Percentiles rank a stretch among this genome's conserved stretches.
Evolutionary conservation across 2,329 filamentous ascomycete genomes (phyloP).

Genomic region (Stenocarpella maydis): DNA sequence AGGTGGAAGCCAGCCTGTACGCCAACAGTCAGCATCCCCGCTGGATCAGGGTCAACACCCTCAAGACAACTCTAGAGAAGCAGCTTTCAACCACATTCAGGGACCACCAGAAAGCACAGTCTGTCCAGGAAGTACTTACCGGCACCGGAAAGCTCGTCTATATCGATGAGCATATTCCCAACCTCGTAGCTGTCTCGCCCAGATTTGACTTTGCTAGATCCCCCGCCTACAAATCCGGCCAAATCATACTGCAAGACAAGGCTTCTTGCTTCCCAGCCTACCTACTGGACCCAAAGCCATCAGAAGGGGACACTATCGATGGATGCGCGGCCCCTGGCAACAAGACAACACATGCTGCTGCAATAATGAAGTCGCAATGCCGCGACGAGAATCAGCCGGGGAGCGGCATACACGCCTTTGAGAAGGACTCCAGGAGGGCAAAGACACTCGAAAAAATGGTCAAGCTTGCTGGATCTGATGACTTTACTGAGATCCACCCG

Average conservation of each 20-base stretch:
- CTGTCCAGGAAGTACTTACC: slow-evolving; percentile 64
- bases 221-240: slow-evolving; percentile 76
- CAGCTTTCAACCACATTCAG: slow-evolving; percentile 81
- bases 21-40: slow-evolving; percentile 74
- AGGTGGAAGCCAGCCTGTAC: slow-evolving; percentile 62
- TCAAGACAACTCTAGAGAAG: slow-evolving; percentile 74
- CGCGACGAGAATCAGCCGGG: slow-evolving; percentile 45
- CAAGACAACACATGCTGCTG: slow-evolving; percentile 93
- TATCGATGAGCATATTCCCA: slow-evolving; percentile 83
- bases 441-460: slow-evolving; percentile 88
- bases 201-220: slow-evolving; percentile 76
- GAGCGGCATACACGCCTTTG: slow-evolving; percentile 77
- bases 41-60: slow-evolving; percentile 88
- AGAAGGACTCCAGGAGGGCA: slow-evolving; percentile 76
- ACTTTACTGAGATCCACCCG: slow-evolving; percentile 71
- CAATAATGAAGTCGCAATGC: slow-evolving; percentile 65
- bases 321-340: slow-evolving; percentile 95
- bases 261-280: slow-evolving; percentile 97
- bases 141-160: slow-evolving; percentile 62
- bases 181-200: slow-evolving; percentile 81
- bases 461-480: slow-evolving; percentile 73
- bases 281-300: slow-evolving; percentile 73
- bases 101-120: slow-evolving; percentile 63
- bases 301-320: slow-evolving; percentile 84
- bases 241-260: slow-evolving; percentile 93